A percentile compares a stretch with the other conserved stretches of the same genome.
phyloP scores from a whole-genome alignment of 495 filamentous ascomycete genomes.

The Neurospora sp. region DNA sequence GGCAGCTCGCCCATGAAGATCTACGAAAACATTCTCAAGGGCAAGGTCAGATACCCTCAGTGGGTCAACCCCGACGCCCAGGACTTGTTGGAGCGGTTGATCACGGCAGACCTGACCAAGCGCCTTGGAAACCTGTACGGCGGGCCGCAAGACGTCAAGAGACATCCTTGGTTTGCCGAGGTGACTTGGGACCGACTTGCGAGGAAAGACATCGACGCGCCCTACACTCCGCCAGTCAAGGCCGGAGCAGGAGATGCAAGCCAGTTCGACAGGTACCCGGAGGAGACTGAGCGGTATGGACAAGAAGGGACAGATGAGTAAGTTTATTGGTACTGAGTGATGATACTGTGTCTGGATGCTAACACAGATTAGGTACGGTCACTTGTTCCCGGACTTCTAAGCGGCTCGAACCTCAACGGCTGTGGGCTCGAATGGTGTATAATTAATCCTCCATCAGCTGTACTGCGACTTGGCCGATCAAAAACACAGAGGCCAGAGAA shows the following conservation, averaged over 20 bases:
- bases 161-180: constrained; percentile 91
- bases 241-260: constrained; percentile 91
- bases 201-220: constrained; percentile 95
- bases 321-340: constrained; percentile 31
- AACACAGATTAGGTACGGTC: constrained; percentile 1
- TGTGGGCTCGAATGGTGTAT: not conserved
- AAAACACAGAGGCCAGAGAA: not conserved
- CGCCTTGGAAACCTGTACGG: constrained; percentile 87
- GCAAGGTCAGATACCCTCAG: constrained; percentile 87
- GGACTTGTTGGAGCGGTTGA: constrained; percentile 81
- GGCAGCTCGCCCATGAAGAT: constrained; percentile 96
- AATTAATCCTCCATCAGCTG: not conserved
- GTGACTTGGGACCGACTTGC: constrained; percentile 93
- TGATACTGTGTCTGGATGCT: not conserved
- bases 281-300: constrained; percentile 90
- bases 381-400: constrained; percentile 13
- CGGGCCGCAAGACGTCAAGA: constrained; percentile 89
- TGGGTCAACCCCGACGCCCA: constrained; percentile 93
- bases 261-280: constrained; percentile 95
- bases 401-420: not conserved
- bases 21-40: constrained; percentile 95
- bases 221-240: constrained; percentile 93
- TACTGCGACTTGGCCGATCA: not conserved
- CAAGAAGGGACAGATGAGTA: constrained; percentile 69
- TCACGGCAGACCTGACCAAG: constrained; percentile 92